Base-by-base conservation (phyloP, 2,329 filamentous ascomycete genomes). In the Ophiosphaerella korrae region DNA sequence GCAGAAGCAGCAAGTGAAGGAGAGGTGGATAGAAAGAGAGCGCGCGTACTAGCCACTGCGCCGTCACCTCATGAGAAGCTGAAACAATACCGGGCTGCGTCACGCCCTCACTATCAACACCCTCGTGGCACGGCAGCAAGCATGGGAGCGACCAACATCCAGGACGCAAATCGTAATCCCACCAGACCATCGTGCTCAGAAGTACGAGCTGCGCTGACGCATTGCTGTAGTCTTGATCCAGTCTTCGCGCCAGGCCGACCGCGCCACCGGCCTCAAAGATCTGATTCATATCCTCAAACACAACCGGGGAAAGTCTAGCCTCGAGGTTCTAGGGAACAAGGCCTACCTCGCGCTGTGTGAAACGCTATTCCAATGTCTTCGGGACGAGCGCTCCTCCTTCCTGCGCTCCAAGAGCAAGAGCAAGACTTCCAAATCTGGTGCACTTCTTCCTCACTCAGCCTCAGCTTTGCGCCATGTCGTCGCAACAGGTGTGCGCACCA, bases 311-410 rank as follows among this genome's bases (percentile, higher is more conserved):
- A 77, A 68, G 55, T 54, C 71, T 24, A 72, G 60, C 38, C 60
- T 77, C 55, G 72, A 77, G 31, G 64, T 67, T 5, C 77, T 96
- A 31, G 83, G 82, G 39, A 90, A 96, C 68, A 89, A 88, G 68
- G 83, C 83, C n/a, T 96, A 89, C 60, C 88, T 94, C 66, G 83
- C 84, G 52, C 85, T 97, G 37, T 90, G 90, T 62, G 91, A 97
- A 65, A 83, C 84, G 1, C 77, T 97, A 2, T 96, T 97, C 67
- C 81, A 83, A 46, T 87, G 82, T 66, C 82, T 82, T 1, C 71
- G 87, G 14, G 73, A 80, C 12, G 92, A 96, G 61, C 91, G 90
- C 67, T 78, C 85, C 8, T 70, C 74, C 14, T 88, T 84, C 57
- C 75, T 80, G 23, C 80, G 78, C 53, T 81, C 77, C 48, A 75